These are phyloP conservation scores for Polytolypa hystricis DNA, from an alignment of 2,329 filamentous ascomycete genomes.

Conservation along the genomic window DNA sequence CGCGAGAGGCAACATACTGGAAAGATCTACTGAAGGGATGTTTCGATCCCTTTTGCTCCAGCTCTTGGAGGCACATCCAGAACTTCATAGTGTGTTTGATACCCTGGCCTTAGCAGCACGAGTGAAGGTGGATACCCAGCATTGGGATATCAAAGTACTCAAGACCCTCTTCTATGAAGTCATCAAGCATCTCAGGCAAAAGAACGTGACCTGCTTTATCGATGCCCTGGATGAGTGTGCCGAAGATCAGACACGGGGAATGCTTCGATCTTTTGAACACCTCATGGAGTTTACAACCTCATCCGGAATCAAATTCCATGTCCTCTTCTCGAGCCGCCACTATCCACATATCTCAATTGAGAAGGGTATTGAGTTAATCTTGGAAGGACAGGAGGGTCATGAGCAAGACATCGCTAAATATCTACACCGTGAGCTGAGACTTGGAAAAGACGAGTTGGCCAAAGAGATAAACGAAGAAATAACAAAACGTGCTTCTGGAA, in stretches of 20 bases:
- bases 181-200: slow-evolving; percentile 9
- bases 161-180: slow-evolving; percentile 13
- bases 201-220: slow-evolving; percentile 25
- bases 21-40: slow-evolving; percentile 18
- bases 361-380: slow-evolving; percentile 20
- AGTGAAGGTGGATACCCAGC: background rate
- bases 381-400: slow-evolving; percentile 33
- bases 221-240: slow-evolving; percentile 40
- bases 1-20: slow-evolving; percentile 15
- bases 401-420: slow-evolving; percentile 18
- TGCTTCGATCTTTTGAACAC: slow-evolving; percentile 28
- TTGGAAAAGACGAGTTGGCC: slow-evolving; percentile 15
- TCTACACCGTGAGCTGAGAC: slow-evolving; percentile 8
- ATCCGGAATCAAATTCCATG: slow-evolving; percentile 12
- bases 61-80: slow-evolving; percentile 14
- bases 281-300: slow-evolving; percentile 15
- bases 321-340: slow-evolving; percentile 35
- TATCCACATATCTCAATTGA: slow-evolving; percentile 32
- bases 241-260: slow-evolving; percentile 26
- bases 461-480: slow-evolving; percentile 23
- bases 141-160: slow-evolving; percentile 13
- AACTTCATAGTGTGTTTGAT: slow-evolving; percentile 13
- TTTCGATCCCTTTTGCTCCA: slow-evolving; percentile 21
- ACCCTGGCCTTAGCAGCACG: slow-evolving; percentile 4
- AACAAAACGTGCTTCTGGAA: slow-evolving; percentile 27